Conservation (phyloP, 2,329 filamentous ascomycete species). For the Bipolaris zeicola region DNA sequence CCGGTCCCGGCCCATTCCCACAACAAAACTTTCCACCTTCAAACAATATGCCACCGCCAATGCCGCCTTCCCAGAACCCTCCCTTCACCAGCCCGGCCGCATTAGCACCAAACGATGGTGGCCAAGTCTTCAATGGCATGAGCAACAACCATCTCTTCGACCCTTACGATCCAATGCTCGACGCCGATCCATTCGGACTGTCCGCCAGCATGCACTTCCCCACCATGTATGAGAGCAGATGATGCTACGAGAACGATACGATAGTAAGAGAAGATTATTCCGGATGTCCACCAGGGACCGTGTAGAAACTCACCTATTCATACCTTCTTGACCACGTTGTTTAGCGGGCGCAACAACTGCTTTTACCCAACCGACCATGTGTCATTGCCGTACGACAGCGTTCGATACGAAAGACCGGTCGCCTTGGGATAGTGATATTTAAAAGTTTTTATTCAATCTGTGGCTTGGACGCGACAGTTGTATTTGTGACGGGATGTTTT, state of each 20-base stretch:
- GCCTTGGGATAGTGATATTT: slow-evolving; percentile 19
- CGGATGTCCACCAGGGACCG: slow-evolving; percentile 7
- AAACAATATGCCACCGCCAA: slow-evolving; percentile 48
- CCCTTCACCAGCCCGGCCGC: slow-evolving; percentile 42
- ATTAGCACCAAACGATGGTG: slow-evolving; percentile 41
- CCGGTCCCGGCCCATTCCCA: slow-evolving; percentile 70
- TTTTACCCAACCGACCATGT: slow-evolving; percentile 15
- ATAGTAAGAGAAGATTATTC: slow-evolving; percentile 14
- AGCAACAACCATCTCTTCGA: slow-evolving; percentile 64
- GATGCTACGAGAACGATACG: slow-evolving; percentile 25
- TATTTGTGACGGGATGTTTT: slow-evolving; percentile 13
- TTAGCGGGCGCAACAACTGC: slow-evolving; percentile 39
- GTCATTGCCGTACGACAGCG: slow-evolving; percentile 32
- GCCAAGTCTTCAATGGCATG: slow-evolving; percentile 51
- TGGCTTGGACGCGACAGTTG: slow-evolving; percentile 7
- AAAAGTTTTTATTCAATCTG: slow-evolving; percentile 34
- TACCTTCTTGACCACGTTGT: slow-evolving; percentile 31
- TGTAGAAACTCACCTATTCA: slow-evolving; percentile 3
- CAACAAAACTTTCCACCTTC: slow-evolving; percentile 58
- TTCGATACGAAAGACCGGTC: slow-evolving; percentile 19
- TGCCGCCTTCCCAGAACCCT: slow-evolving; percentile 45
- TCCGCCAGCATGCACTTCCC: slow-evolving; percentile 96
- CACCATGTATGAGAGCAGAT: slow-evolving; percentile 65
- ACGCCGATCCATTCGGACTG: slow-evolving; percentile 91
- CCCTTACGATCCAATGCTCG: slow-evolving; percentile 82